Evolutionary conservation across 768 basidiomycete species (phyloP), one percentile per base, ranked within the genome.

Genomic region (Leccinum broughii): DNA sequence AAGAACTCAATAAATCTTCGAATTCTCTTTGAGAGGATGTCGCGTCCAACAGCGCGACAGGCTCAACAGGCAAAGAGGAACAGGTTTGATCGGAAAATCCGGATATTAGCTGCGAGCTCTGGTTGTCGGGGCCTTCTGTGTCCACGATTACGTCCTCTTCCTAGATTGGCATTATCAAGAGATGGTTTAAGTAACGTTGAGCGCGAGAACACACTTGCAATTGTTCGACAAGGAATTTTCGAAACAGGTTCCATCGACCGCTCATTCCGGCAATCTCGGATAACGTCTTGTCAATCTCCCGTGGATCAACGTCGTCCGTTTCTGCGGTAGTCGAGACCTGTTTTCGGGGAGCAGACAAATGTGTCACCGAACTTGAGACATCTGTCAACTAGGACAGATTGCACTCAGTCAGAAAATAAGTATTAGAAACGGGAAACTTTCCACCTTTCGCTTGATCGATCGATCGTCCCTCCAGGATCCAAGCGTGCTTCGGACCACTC

Each of bases 391-490:
- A 61, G 13, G 22, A 39, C 34, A 49, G 17, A n/a, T 5, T 59
- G 6, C 39, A 55, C 30, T 51, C 32, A 49, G 61, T 57, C 28
- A 59, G 52, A 49, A 37, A 7, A 51, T n/a, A 20, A 13, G 44
- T 20, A 20, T 46, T 2, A 20, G 11, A 61, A 56, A 61, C 20
- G 2, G 55, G 11, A 51, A 60, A 1, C 2, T 39, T 55, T 72
- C 24, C 59, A 88, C 93, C 82, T 92, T 93, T 54, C 93, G 82
- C 65, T 89, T 86, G 66, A 95, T 85, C 17, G 82, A 76, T 56
- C 97, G 80, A 68, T 98, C 95, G 71, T 97, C 95, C 67, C 91
- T 91, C 96, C 97, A 99, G 20, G 88, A 85, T 50, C 86, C 85
- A 4, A 93, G 76, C 1, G 96, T 78, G 26, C 81, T 81, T 65